Percentiles rank a stretch among this genome's conserved stretches.
Evolutionary conservation across 768 basidiomycete genomes (phyloP).

Genomic region (Cystobasidium ongulense): DNA sequence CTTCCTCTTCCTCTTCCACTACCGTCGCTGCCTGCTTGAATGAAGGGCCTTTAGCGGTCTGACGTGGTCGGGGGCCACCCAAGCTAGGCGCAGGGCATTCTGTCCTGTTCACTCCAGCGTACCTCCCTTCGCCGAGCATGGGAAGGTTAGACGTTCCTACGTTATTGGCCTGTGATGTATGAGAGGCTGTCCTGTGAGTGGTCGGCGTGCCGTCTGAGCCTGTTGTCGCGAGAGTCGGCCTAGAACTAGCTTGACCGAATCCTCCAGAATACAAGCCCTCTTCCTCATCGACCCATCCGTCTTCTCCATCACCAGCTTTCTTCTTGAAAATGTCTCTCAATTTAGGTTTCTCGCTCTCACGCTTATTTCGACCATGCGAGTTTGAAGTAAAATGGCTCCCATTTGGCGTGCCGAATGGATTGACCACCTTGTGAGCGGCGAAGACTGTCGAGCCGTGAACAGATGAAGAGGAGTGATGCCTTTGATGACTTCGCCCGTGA

Average conservation of each 20-base stretch:
- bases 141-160: background rate
- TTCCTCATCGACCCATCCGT: slow-evolving; percentile 32
- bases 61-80: background rate
- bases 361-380: background rate
- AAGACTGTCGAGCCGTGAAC: slow-evolving; percentile 31
- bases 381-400: background rate
- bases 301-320: slow-evolving; percentile 7
- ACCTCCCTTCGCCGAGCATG: slow-evolving; percentile 33
- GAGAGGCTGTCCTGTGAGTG: background rate
- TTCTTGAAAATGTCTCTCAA: slow-evolving; percentile 38
- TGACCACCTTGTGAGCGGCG: slow-evolving; percentile 39
- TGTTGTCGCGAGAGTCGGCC: background rate
- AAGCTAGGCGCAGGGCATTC: background rate
- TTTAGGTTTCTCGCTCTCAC: slow-evolving; percentile 25
- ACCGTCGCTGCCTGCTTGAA: slow-evolving; percentile 25
- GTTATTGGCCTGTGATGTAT: background rate
- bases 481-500: slow-evolving; percentile 8
- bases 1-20: slow-evolving; percentile 39
- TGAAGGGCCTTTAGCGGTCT: slow-evolving; percentile 3
- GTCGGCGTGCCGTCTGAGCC: background rate
- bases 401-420: slow-evolving; percentile 39
- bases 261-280: slow-evolving; percentile 37
- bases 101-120: slow-evolving; percentile 15
- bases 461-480: background rate
- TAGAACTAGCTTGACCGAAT: slow-evolving; percentile 32